These are phyloP conservation scores for Phytophthora aleatoria DNA, from an alignment of 352 stramenopile genomes.

Conservation along the genomic window DNA sequence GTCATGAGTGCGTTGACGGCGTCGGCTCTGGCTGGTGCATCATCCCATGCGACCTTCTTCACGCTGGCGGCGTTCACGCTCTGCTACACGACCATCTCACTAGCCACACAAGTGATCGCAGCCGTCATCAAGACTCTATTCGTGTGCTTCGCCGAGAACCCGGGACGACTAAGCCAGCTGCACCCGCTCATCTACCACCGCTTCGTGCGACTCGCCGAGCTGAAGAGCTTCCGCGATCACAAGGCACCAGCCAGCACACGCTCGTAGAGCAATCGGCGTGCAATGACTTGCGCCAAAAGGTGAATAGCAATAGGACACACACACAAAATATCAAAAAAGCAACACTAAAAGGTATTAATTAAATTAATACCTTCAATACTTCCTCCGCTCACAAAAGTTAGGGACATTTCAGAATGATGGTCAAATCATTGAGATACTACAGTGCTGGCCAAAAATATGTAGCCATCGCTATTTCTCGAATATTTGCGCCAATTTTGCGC, in stretches of 20 bases:
- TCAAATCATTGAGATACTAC: too few relatives aligned
- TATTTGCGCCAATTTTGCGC: too few relatives aligned
- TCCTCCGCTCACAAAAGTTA: too few relatives aligned
- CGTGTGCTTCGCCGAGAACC: slow-evolving; percentile 87
- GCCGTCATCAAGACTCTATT: slow-evolving; percentile 88
- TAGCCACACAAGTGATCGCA: slow-evolving; percentile 72
- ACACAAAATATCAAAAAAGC: neutral
- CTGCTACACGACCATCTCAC: slow-evolving; percentile 82
- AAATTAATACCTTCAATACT: too few relatives aligned
- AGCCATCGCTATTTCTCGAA: too few relatives aligned
- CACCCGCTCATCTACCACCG: slow-evolving; percentile 89
- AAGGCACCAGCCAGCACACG: slow-evolving; percentile 41
- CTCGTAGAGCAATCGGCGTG: slow-evolving; percentile 15
- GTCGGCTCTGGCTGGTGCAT: slow-evolving; percentile 52
- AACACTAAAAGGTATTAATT: neutral
- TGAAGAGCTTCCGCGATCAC: slow-evolving; percentile 86
- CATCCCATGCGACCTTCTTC: slow-evolving; percentile 75
- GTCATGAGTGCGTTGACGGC: slow-evolving; percentile 74
- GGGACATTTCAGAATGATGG: too few relatives aligned
- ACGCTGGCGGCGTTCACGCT: slow-evolving; percentile 74
- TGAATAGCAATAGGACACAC: slow-evolving; percentile 6
- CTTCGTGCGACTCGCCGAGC: slow-evolving; percentile 80
- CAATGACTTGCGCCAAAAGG: neutral
- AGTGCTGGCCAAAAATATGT: too few relatives aligned
- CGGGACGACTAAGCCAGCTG: slow-evolving; percentile 73